These are phyloP conservation scores for Scolecobasidium constrictum DNA, from an alignment of 2,329 filamentous ascomycete genomes.

Conservation along the genomic window DNA sequence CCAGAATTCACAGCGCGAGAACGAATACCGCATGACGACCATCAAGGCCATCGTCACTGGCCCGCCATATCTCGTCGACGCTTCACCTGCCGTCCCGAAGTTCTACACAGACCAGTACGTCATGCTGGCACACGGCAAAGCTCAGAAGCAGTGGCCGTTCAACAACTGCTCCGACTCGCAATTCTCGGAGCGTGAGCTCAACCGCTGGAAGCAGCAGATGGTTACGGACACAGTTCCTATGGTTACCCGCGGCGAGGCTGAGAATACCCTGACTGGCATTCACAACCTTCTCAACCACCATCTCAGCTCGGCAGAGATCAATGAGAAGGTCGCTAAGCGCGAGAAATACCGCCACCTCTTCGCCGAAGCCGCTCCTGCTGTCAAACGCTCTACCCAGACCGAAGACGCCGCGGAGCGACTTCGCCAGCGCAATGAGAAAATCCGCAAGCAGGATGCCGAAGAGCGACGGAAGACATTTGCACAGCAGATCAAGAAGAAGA, in stretches of 20 bases:
- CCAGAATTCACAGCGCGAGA: slow-evolving; percentile 61
- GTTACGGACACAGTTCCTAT: slow-evolving; percentile 53
- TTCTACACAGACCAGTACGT: slow-evolving; percentile 83
- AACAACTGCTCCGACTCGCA: slow-evolving; percentile 76
- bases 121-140: slow-evolving; percentile 69
- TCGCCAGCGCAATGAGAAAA: slow-evolving; percentile 71
- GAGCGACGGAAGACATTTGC: slow-evolving; percentile 85
- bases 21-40: slow-evolving; percentile 76
- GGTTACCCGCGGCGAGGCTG: slow-evolving; percentile 60
- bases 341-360: slow-evolving; percentile 31
- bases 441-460: slow-evolving; percentile 75
- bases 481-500: slow-evolving; percentile 45
- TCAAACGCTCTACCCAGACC: slow-evolving; percentile 38
- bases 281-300: slow-evolving; percentile 65
- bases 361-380: not conserved
- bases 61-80: slow-evolving; percentile 73
- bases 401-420: slow-evolving; percentile 63
- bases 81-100: slow-evolving; percentile 58
- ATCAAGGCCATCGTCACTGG: slow-evolving; percentile 79
- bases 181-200: slow-evolving; percentile 78
- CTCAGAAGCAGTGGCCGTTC: slow-evolving; percentile 78
- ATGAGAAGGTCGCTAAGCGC: slow-evolving; percentile 62
- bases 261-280: slow-evolving; percentile 49
- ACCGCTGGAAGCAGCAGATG: slow-evolving; percentile 67
- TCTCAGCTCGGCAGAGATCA: slow-evolving; percentile 76